phyloP scores from a whole-genome alignment of 2,329 filamentous ascomycete species.

The Apiospora sp. region DNA sequence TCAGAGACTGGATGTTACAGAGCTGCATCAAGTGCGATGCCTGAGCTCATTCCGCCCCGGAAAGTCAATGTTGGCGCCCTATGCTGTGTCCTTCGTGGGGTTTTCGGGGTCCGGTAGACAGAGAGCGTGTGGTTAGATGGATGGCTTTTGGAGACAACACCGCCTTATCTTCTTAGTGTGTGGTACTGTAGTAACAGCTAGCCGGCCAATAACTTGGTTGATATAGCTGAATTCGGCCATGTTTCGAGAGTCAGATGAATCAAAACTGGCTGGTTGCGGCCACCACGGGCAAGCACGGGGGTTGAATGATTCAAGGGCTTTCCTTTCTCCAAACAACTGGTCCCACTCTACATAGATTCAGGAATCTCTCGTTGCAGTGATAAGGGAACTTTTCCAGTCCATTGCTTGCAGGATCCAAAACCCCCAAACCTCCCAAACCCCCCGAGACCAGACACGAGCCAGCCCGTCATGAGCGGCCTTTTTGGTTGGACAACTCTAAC shows the following conservation, averaged over 20 bases:
- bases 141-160: background rate
- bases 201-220: background rate
- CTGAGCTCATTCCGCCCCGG: slow-evolving; percentile 5
- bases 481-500: slow-evolving; percentile 9
- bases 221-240: slow-evolving; percentile 18
- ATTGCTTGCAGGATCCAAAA: slow-evolving; percentile 7
- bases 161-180: background rate
- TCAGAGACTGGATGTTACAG: slow-evolving; percentile 16
- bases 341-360: slow-evolving; percentile 1
- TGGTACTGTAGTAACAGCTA: background rate
- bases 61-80: slow-evolving; percentile 6
- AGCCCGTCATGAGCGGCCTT: background rate
- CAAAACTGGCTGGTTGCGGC: slow-evolving; percentile 12
- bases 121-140: background rate
- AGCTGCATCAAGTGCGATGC: slow-evolving; percentile 10
- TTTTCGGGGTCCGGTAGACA: background rate
- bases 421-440: background rate
- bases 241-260: slow-evolving; percentile 17
- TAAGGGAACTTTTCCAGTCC: background rate
- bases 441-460: background rate
- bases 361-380: background rate
- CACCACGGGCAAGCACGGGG: background rate
- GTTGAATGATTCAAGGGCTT: background rate
- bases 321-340: slow-evolving; percentile 9
- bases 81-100: background rate